phyloP scores from a whole-genome alignment of 345 rosid species.

The Carallia brachiata region DNA sequence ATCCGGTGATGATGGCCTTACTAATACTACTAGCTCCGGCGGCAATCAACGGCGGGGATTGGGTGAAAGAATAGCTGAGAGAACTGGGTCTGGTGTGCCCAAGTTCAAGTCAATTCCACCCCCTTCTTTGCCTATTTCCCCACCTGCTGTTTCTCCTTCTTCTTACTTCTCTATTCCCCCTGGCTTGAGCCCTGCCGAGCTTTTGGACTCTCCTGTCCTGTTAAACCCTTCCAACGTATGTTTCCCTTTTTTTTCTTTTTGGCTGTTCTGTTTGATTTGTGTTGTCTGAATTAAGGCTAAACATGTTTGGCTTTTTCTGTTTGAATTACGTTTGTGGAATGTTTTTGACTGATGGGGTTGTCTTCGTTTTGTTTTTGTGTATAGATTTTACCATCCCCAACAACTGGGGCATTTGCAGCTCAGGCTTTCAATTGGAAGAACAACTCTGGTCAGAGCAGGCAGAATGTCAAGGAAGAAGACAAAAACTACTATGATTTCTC shows the following conservation, averaged over 20 bases:
- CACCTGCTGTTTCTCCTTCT: conserved; percentile 64
- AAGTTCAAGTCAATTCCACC: conserved; percentile 82
- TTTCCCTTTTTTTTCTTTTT: conserved; percentile 5
- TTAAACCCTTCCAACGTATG: conserved; percentile 66
- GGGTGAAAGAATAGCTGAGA: conserved; percentile 48
- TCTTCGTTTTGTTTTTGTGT: conserved; percentile 4
- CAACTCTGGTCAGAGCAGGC: conserved; percentile 25
- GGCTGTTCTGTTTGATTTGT: neutral
- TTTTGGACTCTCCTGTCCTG: conserved; percentile 83
- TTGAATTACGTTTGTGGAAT: conserved; percentile 1
- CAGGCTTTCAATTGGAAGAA: conserved; percentile 51
- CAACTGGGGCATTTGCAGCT: conserved; percentile 70
- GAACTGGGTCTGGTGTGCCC: conserved; percentile 68
- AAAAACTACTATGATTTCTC: conserved; percentile 47
- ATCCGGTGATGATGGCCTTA: conserved; percentile 30
- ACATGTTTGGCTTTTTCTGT: neutral
- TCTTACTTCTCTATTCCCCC: conserved; percentile 78
- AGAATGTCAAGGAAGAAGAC: conserved; percentile 44
- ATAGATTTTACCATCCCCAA: conserved; percentile 86
- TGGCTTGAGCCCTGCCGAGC: conserved; percentile 68
- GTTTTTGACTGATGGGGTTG: conserved; percentile 5
- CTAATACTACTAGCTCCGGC: neutral
- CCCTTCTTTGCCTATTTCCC: conserved; percentile 78
- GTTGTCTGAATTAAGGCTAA: neutral
- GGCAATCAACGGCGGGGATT: conserved; percentile 16